Base-by-base conservation (phyloP, 345 rosid genomes). In the Acer saccharum region DNA sequence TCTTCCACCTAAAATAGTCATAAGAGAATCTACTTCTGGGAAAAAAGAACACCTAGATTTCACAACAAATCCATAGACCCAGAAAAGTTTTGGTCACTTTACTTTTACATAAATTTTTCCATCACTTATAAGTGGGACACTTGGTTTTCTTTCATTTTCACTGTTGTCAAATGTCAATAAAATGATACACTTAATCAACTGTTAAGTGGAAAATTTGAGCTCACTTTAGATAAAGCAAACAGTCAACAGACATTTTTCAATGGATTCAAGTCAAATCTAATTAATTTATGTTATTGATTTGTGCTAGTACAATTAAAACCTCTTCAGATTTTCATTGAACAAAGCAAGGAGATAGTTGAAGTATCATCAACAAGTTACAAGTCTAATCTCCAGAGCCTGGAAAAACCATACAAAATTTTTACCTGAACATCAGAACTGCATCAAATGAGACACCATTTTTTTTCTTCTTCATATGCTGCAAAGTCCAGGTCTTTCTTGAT, bases 401-500 rank as follows among this genome's bases (percentile, higher is more conserved):
- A 35, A 67, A 71, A 74, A 13, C 44, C 60, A 74, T 32, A 62
- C 39, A 54, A 18, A 63, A 29, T 29, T 52, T 35, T 35, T 35
- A 35, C 55, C 6, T 14, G 32, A 54, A 55, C 18, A 77, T 61
- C 63, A 68, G 72, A 72, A 72, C 75, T 72, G 32, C 54, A 58
- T 39, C 61, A 60, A 54, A 72, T 35, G 52, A 55, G 52, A 55
- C 25, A 48, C 63, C 39, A 4, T 35, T 35, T 32, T 35, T 35
- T 32, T 35, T 35, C 0, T 35, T 35, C 39, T 35, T 84, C 65
- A 80, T 35, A 72, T 62, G 67, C 81, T 79, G 80, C 82, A 62
- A 64, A 80, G 72, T 64, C 77, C 86, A 76, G 76, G 76, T 65
- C 78, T 83, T 74, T 84, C 89, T 75, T 79, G 71, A 18, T 79